Evolutionary conservation across 805 yeast species (phyloP).

Genomic region (Candida alai): DNA sequence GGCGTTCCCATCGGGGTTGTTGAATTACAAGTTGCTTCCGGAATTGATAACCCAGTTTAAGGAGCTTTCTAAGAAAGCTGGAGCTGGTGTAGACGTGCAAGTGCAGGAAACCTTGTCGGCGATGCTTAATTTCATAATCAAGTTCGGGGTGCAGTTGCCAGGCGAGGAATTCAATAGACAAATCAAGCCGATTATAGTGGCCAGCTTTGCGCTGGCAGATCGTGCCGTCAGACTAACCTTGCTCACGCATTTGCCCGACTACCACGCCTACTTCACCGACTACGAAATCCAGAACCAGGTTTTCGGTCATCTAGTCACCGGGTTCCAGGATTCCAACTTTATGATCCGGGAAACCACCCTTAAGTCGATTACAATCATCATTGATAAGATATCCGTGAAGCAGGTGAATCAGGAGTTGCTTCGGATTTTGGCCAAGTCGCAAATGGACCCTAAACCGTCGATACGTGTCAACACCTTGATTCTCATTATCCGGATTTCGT

Average conservation of each 20-base stretch:
- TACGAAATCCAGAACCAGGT: slow-evolving; percentile 66
- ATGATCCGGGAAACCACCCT: slow-evolving; percentile 79
- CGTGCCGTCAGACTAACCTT: slow-evolving; percentile 74
- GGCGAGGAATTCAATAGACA: slow-evolving; percentile 33
- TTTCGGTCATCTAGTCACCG: slow-evolving; percentile 66
- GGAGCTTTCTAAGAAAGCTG: slow-evolving; percentile 20
- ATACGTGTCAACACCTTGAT: slow-evolving; percentile 75
- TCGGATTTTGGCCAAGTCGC: slow-evolving; percentile 76
- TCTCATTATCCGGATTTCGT: slow-evolving; percentile 63
- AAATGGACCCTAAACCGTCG: slow-evolving; percentile 70
- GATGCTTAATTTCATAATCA: slow-evolving; percentile 40
- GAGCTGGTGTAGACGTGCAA: slow-evolving; percentile 26
- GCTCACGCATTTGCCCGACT: slow-evolving; percentile 57
- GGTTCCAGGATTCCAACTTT: slow-evolving; percentile 80
- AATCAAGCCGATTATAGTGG: slow-evolving; percentile 61
- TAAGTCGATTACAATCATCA: slow-evolving; percentile 57
- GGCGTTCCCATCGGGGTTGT: slow-evolving; percentile 45
- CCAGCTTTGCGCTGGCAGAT: slow-evolving; percentile 63
- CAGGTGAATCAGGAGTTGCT: slow-evolving; percentile 84
- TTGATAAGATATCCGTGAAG: slow-evolving; percentile 65
- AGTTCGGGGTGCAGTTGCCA: slow-evolving; percentile 25
- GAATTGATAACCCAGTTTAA: slow-evolving; percentile 43
- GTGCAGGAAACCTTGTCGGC: slow-evolving; percentile 36
- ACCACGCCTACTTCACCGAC: slow-evolving; percentile 47
- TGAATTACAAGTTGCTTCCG: slow-evolving; percentile 66